phyloP scores from a whole-genome alignment of 2,329 filamentous ascomycete species.

The Hypoxylon sp. region DNA sequence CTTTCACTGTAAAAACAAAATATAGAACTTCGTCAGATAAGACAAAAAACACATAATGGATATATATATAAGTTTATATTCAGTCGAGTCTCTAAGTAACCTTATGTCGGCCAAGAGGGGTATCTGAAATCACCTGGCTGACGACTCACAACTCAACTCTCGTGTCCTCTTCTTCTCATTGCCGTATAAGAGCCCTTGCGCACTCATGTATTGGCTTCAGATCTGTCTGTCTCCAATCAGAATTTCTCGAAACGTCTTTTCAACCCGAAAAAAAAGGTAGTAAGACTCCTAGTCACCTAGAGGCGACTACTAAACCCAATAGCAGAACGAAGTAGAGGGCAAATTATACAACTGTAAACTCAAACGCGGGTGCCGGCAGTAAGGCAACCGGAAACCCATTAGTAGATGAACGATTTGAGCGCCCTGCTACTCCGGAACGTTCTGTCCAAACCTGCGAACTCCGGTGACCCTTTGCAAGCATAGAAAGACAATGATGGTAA shows the following conservation, averaged over 20 bases:
- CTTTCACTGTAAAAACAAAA: not conserved
- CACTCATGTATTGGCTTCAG: constrained; percentile 23
- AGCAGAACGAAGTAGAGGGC: constrained; percentile 34
- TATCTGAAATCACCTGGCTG: constrained; percentile 52
- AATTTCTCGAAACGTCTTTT: constrained; percentile 28
- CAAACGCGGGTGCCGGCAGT: constrained; percentile 28
- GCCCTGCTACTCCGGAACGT: constrained; percentile 47
- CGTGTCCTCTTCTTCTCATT: constrained; percentile 23
- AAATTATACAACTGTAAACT: constrained; percentile 48
- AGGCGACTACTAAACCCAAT: constrained; percentile 22
- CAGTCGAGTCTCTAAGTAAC: constrained; percentile 37
- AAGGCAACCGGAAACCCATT: constrained; percentile 33
- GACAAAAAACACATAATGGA: constrained; percentile 16
- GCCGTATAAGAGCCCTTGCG: constrained; percentile 35
- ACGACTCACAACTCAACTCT: constrained; percentile 35
- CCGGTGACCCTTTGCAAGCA: constrained; percentile 44
- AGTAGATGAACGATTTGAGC: constrained; percentile 39
- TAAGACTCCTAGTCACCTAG: constrained; percentile 16
- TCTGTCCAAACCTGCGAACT: constrained; percentile 51
- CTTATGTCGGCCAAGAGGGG: constrained; percentile 47
- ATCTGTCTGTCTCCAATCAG: constrained; percentile 32
- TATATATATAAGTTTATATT: constrained; percentile 42
- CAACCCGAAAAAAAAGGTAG: constrained; percentile 31
- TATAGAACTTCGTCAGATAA: not conserved
- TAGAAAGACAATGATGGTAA: constrained; percentile 31